Evolutionary conservation across 805 yeast species (phyloP), one percentile per base, ranked within the genome.

Genomic region (Nakazawaea wickerhamii): DNA sequence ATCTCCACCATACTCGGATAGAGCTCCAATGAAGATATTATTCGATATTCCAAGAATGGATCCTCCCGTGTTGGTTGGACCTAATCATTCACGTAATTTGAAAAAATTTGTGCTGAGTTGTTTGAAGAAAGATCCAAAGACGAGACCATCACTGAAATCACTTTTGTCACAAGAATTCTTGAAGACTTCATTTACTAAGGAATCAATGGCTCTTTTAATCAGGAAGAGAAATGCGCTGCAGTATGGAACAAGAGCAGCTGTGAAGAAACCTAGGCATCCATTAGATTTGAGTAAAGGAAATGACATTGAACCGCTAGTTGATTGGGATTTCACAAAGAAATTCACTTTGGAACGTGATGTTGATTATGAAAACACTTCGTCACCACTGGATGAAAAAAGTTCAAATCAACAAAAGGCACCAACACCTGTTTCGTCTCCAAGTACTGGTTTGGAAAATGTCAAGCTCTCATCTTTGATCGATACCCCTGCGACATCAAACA

Each of bases 11-110:
- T 67, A 78, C 42, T 63, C 86, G 1, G 77, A 81, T 20, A 68
- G 74, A 42, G 85, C 82, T 41, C 95, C 96, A 11, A 73, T 83
- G 78, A 79, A 82, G 49, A 87, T 85, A 0, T 66, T 91, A 51
- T 73, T 80, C 52, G 73, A 74, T 37, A 85, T 88, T 35, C 91
- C 90, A 11, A 71, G 72, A 33, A 61, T 70, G 18, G 72, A 75
- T 6, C 76, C 95, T 0, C 95, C 96, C 0, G 50, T 55, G 15
- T 69, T 77, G 30, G 63, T 57, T 5, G 81, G 80, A 0, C 40
- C 50, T 5, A 55, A 59, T 3, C 70, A 63, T 48, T 64, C 77
- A 49, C 67, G 63, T 28, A 58, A 63, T 51, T 53, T 73, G 28
- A 75, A 68, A 45, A 68, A 67, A 43, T 85, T 91, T 61, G 77